Percentiles rank a stretch among this genome's conserved stretches.
Conservation (phyloP, 495 filamentous ascomycete genomes). For the Talaromyces nanjingensis region DNA sequence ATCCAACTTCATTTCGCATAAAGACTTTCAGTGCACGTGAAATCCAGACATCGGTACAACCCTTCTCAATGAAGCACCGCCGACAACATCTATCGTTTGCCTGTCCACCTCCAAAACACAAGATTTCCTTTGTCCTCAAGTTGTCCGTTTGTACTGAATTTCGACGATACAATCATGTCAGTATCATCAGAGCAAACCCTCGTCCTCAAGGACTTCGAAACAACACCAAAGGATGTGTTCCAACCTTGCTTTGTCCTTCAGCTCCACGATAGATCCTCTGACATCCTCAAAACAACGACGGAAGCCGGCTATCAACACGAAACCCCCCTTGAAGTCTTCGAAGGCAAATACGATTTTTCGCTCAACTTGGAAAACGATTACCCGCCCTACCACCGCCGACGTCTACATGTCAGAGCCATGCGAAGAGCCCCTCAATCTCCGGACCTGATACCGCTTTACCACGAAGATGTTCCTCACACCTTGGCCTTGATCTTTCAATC, state of each 20-base stretch:
- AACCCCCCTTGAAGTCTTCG: background rate
- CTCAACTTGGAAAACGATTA: background rate
- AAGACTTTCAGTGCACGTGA: background rate
- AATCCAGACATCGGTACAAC: background rate
- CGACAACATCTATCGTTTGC: background rate
- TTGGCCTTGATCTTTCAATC: background rate
- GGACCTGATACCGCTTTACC: background rate
- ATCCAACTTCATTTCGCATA: background rate
- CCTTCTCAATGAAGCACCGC: background rate
- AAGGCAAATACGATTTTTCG: background rate
- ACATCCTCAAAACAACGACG: background rate
- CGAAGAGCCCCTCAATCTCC: background rate
- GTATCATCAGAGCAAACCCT: background rate
- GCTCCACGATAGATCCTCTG: background rate
- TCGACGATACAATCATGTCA: background rate
- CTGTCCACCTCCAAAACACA: background rate
- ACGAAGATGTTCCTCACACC: background rate
- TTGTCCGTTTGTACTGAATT: background rate
- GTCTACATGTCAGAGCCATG: background rate
- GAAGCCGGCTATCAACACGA: background rate
- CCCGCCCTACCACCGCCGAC: background rate
- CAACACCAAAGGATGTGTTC: background rate
- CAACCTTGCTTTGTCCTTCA: background rate
- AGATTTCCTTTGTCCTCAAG: background rate
- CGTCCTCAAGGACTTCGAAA: background rate